Evolutionary conservation across 805 yeast species (phyloP).

Genomic region (Henningerozyma blattae): DNA sequence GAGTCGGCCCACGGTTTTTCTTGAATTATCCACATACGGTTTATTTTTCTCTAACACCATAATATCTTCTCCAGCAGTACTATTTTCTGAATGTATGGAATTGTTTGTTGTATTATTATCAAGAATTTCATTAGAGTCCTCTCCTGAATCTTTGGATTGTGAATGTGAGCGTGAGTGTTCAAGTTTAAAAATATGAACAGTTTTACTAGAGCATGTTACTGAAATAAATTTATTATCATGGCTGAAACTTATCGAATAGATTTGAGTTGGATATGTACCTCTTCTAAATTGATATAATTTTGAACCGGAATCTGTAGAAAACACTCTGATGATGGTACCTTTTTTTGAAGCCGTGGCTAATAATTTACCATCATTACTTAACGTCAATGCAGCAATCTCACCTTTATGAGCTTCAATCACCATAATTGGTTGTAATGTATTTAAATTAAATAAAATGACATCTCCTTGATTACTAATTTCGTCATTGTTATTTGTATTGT

Average conservation of each 20-base stretch:
- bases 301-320: constrained; percentile 48
- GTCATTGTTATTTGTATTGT: constrained; percentile 4
- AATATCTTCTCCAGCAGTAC: constrained; percentile 9
- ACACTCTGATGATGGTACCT: constrained; percentile 68
- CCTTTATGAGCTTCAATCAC: constrained; percentile 70
- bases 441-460: constrained; percentile 54
- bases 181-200: constrained; percentile 82
- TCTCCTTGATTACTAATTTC: constrained; percentile 39
- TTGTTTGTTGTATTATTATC: constrained; percentile 7
- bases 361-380: constrained; percentile 52
- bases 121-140: constrained; percentile 2
- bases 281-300: constrained; percentile 57
- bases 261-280: constrained; percentile 74
- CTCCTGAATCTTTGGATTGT: background rate
- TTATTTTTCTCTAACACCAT: background rate
- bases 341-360: constrained; percentile 68
- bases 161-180: constrained; percentile 11
- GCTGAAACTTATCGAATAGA: constrained; percentile 68
- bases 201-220: constrained; percentile 83
- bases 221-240: constrained; percentile 55
- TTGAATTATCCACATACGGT: constrained; percentile 58
- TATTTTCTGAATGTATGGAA: constrained; percentile 26
- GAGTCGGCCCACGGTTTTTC: constrained; percentile 64
- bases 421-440: constrained; percentile 48
- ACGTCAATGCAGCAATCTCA: constrained; percentile 46